These are phyloP conservation scores for Talaromyces amestolkiae DNA, from an alignment of 2,329 filamentous ascomycete genomes.

Conservation along the genomic window DNA sequence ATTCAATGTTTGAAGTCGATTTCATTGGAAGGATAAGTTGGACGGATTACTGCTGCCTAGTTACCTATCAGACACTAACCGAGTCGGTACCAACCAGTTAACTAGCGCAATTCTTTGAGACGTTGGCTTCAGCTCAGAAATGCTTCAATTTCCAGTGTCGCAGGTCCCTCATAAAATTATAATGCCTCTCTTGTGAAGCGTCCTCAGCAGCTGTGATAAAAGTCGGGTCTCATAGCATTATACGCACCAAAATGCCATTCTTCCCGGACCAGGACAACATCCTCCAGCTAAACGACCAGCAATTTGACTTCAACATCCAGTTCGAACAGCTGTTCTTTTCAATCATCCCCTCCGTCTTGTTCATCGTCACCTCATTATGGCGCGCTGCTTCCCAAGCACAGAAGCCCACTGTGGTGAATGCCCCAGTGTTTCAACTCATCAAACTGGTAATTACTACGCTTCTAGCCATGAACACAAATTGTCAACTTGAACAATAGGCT, in stretches of 20 bases:
- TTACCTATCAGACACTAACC: background rate
- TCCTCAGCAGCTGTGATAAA: background rate
- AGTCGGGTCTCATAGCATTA: background rate
- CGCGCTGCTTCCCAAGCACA: slow-evolving; percentile 27
- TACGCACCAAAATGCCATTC: background rate
- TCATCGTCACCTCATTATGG: slow-evolving; percentile 27
- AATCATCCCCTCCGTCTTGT: slow-evolving; percentile 37
- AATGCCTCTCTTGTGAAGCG: background rate
- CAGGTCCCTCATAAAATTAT: background rate
- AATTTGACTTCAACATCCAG: slow-evolving; percentile 46
- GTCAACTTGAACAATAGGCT: background rate
- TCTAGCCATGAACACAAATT: background rate
- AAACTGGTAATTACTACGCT: slow-evolving; percentile 27
- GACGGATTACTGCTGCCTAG: too few species aligned
- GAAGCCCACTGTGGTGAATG: slow-evolving; percentile 34
- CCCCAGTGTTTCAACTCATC: slow-evolving; percentile 27
- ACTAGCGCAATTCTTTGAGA: background rate
- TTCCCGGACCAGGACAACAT: background rate
- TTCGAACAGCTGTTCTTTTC: slow-evolving; percentile 45
- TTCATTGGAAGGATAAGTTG: background rate
- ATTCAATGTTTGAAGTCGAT: background rate
- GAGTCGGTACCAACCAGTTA: background rate
- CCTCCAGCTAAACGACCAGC: slow-evolving; percentile 19
- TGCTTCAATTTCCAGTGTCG: background rate
- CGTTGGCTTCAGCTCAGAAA: background rate